Conservation (phyloP, 2,329 filamentous ascomycete species). For the Epicoccum sorghinum region DNA sequence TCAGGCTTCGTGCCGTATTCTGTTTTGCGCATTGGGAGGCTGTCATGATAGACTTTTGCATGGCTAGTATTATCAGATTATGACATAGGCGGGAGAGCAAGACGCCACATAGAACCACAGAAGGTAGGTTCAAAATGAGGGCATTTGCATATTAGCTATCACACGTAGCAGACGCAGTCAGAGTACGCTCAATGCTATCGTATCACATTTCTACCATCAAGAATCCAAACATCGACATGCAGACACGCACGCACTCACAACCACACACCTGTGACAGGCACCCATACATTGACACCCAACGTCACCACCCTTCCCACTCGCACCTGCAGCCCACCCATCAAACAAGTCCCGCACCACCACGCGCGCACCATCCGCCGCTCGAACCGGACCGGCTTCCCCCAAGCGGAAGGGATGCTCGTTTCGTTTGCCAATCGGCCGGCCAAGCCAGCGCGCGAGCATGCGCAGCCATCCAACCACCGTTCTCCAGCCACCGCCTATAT, state of each 20-base stretch:
- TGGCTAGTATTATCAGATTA: background rate
- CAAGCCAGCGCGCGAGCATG: too few species aligned
- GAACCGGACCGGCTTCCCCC: slow-evolving; percentile 2
- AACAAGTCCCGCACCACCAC: background rate
- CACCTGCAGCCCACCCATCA: background rate
- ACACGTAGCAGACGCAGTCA: slow-evolving; percentile 2
- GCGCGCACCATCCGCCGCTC: background rate
- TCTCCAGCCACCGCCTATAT: background rate
- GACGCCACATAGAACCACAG: background rate
- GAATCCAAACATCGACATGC: background rate
- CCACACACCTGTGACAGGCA: too few species aligned
- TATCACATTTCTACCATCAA: background rate
- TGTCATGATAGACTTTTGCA: slow-evolving; percentile 15
- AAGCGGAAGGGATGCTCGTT: slow-evolving; percentile 10
- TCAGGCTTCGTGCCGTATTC: slow-evolving; percentile 5
- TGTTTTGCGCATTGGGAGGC: slow-evolving; percentile 9
- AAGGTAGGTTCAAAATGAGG: too few species aligned
- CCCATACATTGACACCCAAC: background rate
- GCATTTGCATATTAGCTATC: background rate
- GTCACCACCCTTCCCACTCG: background rate
- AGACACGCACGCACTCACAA: background rate
- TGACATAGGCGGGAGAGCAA: background rate
- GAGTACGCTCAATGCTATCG: slow-evolving; percentile 6
- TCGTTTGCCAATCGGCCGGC: background rate
- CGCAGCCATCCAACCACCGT: background rate